phyloP scores from a whole-genome alignment of 2,329 filamentous ascomycete species.

The Aspergillus versicolor region DNA sequence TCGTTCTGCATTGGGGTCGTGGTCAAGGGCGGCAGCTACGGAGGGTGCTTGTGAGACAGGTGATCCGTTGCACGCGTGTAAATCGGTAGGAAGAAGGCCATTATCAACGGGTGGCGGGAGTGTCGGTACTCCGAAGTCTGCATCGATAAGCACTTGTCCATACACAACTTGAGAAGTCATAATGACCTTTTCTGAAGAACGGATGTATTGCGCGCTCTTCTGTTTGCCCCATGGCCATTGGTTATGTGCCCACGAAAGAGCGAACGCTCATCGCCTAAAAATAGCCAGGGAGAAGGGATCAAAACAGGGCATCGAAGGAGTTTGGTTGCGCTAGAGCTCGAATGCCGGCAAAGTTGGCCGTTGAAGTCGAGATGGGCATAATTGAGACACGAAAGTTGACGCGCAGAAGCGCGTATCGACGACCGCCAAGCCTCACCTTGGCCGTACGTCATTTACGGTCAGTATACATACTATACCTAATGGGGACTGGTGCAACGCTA shows the following conservation, averaged over 20 bases:
- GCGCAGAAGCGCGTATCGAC: slow-evolving; percentile 24
- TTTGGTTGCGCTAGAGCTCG: not conserved
- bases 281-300: not conserved
- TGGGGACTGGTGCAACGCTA: not conserved
- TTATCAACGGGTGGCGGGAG: slow-evolving; percentile 5
- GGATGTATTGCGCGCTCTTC: slow-evolving; percentile 41
- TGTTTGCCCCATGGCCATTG: slow-evolving; percentile 40
- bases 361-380: slow-evolving; percentile 1
- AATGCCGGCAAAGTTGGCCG: not conserved
- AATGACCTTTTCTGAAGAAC: slow-evolving; percentile 42
- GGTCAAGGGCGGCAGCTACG: slow-evolving; percentile 21
- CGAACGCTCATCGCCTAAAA: slow-evolving; percentile 22
- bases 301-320: not conserved
- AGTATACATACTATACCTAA: not conserved
- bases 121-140: slow-evolving; percentile 20
- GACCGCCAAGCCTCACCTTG: slow-evolving; percentile 2
- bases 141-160: slow-evolving; percentile 10
- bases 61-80: not conserved
- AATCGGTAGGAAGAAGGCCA: not conserved
- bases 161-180: not conserved
- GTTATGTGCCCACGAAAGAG: slow-evolving; percentile 27
- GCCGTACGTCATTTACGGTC: slow-evolving; percentile 20
- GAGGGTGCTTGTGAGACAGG: not conserved
- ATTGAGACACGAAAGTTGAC: slow-evolving; percentile 16
- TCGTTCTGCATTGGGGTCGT: slow-evolving; percentile 33